Percentiles rank a stretch among this genome's conserved stretches.
phyloP scores from a whole-genome alignment of 192 early-diverging fungal genomes.

The Jimgerdemannia flammicorona region DNA sequence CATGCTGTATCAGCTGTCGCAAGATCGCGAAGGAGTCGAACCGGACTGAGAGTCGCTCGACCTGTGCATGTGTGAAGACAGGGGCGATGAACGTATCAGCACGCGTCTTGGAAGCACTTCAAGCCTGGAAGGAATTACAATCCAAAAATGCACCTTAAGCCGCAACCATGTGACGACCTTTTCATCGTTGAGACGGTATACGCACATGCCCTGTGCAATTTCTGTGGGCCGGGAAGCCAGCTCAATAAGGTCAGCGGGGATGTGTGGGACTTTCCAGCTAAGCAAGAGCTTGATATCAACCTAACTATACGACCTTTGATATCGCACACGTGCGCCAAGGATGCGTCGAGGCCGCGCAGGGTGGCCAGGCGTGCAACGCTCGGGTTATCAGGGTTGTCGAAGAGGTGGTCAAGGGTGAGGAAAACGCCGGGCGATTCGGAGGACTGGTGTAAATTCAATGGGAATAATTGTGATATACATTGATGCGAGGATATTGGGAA shows the following conservation, averaged over 20 bases:
- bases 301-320: conserved; percentile 12
- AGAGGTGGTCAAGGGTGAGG: conserved; percentile 26
- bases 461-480: too few species aligned
- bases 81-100: neutral
- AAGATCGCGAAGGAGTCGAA: conserved; percentile 6
- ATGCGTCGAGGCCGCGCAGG: conserved; percentile 15
- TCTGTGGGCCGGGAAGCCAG: neutral
- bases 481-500: too few species aligned
- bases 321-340: conserved; percentile 28
- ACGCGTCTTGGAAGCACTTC: neutral
- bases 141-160: conserved; percentile 19
- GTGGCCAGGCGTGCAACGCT: conserved; percentile 25
- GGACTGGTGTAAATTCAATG: conserved; percentile 3
- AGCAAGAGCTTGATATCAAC: too few species aligned
- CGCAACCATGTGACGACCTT: conserved; percentile 35
- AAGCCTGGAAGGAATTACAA: neutral
- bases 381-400: conserved; percentile 34
- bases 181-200: conserved; percentile 34
- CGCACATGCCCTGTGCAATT: conserved; percentile 1
- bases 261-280: too few species aligned
- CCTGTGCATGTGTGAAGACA: neutral
- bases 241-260: neutral
- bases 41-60: neutral
- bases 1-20: conserved; percentile 3
- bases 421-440: conserved; percentile 29